Evolutionary conservation across 2,329 filamentous ascomycete genomes (phyloP).

Genomic region (Beauveria australis): DNA sequence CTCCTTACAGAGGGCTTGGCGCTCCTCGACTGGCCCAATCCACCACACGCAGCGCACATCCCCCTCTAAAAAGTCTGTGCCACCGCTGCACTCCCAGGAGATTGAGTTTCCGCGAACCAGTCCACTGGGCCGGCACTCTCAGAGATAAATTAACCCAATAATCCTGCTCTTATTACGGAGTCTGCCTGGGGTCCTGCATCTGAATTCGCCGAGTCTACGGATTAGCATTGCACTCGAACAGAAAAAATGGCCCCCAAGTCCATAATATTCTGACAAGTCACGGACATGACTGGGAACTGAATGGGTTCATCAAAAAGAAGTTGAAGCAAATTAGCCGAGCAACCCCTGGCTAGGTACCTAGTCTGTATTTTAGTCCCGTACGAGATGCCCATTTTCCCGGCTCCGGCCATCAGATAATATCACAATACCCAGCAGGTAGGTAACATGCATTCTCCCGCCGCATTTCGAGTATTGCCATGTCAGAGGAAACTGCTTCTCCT

Average conservation of each 20-base stretch:
- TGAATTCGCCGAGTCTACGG: no score
- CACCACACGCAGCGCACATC: background rate
- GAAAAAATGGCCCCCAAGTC: background rate
- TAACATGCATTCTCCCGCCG: no score
- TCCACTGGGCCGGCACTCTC: background rate
- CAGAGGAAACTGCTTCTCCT: background rate
- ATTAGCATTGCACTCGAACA: background rate
- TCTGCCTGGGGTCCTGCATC: no score
- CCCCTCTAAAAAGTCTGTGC: background rate
- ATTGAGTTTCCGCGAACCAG: constrained; percentile 6
- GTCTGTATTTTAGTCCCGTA: background rate
- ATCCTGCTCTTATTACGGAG: no score
- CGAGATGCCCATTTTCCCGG: background rate
- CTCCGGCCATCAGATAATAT: background rate
- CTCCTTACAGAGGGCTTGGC: background rate
- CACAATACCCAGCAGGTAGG: background rate
- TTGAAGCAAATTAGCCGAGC: background rate
- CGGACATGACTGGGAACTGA: background rate
- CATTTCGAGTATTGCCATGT: no score
- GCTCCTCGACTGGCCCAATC: no score
- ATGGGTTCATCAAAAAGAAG: background rate
- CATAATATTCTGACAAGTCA: background rate
- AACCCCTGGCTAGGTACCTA: background rate
- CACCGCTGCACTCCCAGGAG: background rate
- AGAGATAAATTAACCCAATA: background rate